Evolutionary conservation across 2,329 filamentous ascomycete genomes (phyloP), one percentile per base, ranked within the genome.

Genomic region (Sporothrix phasma): DNA sequence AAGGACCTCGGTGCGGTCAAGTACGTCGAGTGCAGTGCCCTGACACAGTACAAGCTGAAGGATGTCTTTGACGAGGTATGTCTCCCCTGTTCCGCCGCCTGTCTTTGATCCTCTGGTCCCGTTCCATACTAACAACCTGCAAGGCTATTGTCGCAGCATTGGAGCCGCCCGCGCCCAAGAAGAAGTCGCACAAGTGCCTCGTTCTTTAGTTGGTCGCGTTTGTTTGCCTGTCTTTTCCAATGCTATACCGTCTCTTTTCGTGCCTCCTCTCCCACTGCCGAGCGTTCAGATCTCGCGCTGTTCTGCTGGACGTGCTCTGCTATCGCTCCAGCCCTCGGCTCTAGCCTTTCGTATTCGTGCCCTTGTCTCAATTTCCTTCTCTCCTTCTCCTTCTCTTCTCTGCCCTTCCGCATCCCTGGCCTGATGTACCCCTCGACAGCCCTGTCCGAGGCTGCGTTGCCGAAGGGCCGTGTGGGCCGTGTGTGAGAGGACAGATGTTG

Each of bases 41-140:
- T 99, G 76, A 97, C 94, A 67, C 94, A 99, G 80, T 97, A 92
- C 80, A 97, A 97, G 79, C 80, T 99, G 69, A 99, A 99, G 83
- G 94, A 97, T 74, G 94, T 99, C 19, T 99, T 99, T 77, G 94
- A 99, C 73, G 94, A 97, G 89, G 92, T 96, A 83, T 71, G 84
- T 59, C 5, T n/a, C 26, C 59, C 26, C 10, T 17, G 5, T 13
- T 37, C 34, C 4, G 5, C 46, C 5, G 15, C 8, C 46, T 41
- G 59, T 54, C 10, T 46, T 24, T 37, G 31, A 2, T 22, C 19
- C 37, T 13, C 19, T 31, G 2, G 51, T 39, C 19, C 24, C 51
- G 51, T 47, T 11, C 37, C 5, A 4, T 29, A 11, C 53, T 59
- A 47, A 63, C 54, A 34, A 43, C 17, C 19, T 10, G 19, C 59